Conservation (phyloP, 1,139 yeast genomes). For the Hemisphaericaspora lyxosophila region DNA sequence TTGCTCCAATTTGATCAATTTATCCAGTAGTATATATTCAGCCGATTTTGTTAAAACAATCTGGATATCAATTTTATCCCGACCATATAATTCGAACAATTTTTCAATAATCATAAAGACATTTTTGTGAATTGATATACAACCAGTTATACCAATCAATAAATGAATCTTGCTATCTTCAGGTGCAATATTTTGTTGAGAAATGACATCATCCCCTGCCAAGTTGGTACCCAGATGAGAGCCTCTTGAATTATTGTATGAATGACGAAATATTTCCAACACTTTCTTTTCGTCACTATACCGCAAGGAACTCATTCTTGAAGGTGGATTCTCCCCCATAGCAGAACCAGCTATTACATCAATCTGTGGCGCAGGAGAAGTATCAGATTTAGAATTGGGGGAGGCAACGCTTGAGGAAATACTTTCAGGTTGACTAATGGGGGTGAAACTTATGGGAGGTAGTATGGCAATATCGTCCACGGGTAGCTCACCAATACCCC, state of each 20-base stretch:
- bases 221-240: constrained; percentile 4
- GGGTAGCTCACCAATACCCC: constrained; percentile 9
- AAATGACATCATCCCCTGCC: background rate
- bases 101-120: constrained; percentile 28
- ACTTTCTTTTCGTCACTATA: constrained; percentile 17
- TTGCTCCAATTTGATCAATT: constrained; percentile 24
- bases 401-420: constrained; percentile 9
- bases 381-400: constrained; percentile 7
- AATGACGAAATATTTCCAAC: constrained; percentile 15
- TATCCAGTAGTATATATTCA: constrained; percentile 27
- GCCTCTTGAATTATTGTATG: constrained; percentile 6
- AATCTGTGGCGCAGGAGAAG: background rate
- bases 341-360: background rate
- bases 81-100: constrained; percentile 26
- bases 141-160: constrained; percentile 31
- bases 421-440: constrained; percentile 7
- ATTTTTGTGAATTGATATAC: constrained; percentile 26
- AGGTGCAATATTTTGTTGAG: constrained; percentile 1
- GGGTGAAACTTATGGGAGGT: background rate
- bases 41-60: constrained; percentile 29
- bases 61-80: constrained; percentile 26
- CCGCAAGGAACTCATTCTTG: constrained; percentile 18
- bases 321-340: background rate
- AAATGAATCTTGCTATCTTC: constrained; percentile 23
- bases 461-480: constrained; percentile 4